Evolutionary conservation across 495 filamentous ascomycete species (phyloP).

Genomic region (Aspergillus campestris): DNA sequence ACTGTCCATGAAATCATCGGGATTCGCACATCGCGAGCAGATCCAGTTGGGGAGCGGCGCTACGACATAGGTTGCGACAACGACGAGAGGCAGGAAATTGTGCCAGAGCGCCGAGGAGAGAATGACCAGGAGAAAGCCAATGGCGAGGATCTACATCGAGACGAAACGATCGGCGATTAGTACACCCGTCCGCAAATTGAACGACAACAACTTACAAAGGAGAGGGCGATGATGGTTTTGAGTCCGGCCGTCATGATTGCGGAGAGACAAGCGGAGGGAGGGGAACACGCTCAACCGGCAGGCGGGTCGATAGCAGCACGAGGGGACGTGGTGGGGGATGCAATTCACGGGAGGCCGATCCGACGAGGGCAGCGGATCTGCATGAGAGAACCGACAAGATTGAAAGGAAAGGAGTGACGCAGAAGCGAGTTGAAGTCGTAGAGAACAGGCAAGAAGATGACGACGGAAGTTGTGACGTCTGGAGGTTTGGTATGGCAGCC

Average conservation of each 20-base stretch:
- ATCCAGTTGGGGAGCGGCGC: constrained; percentile 96
- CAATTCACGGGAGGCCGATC: no score
- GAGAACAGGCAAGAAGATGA: no score
- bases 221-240: constrained; percentile 97
- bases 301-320: constrained; percentile 7
- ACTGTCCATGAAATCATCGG: constrained; percentile 95
- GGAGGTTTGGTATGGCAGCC: constrained; percentile 15
- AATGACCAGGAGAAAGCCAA: constrained; percentile 98
- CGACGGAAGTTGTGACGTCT: no score
- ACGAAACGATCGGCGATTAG: constrained; percentile 7
- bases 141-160: constrained; percentile 68
- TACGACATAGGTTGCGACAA: constrained; percentile 90
- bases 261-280: constrained; percentile 11
- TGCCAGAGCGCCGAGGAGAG: constrained; percentile 91
- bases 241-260: constrained; percentile 80
- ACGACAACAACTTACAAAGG: constrained; percentile 58
- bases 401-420: no score
- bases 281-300: neutral
- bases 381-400: no score
- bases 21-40: constrained; percentile 75
- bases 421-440: no score
- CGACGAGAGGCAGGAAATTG: constrained; percentile 86
- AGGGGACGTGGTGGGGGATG: constrained; percentile 23
- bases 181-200: neutral
- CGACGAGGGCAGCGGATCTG: no score